Evolutionary conservation across 2,329 filamentous ascomycete species (phyloP), one percentile per base, ranked within the genome.

Genomic region (Trichoderma sp.): DNA sequence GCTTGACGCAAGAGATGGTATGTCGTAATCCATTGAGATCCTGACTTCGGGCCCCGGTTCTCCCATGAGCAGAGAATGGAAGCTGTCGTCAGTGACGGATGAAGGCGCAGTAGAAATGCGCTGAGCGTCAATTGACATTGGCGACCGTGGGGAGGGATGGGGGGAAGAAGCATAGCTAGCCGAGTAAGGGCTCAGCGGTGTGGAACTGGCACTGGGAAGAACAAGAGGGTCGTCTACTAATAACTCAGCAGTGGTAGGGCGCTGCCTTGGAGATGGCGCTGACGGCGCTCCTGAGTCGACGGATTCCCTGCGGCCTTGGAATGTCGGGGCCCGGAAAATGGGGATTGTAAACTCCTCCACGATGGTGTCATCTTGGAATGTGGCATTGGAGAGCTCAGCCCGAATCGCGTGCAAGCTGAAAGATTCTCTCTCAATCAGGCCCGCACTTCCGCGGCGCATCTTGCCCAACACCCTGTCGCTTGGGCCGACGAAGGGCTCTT

Each of bases 51-150:
- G 91, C 0, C 89, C 90, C 22, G 90, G 90, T 71, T 93, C 91
- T 64, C 90, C 90, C 77, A 92, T 86, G 6, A 92, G 82, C 35
- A 92, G 81, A 2, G 90, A 92, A 68, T 89, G 88, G 75, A 92
- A 90, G 42, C 84, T 87, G 67, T 88, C 90, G 70, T 93, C 91
- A 1, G 87, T 86, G 52, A 90, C 82, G 0, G 91, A 93, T 1
- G 91, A 94, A 6, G 90, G 88, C 2, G 91, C 89, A 2, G 91
- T 93, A 6, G 90, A 92, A 32, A 93, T 86, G 22, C 90, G 86
- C 64, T 91, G 89, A 1, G 87, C 87, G 70, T 94, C 91, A 66
- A 92, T 89, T 4, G 87, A 89, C 78, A 91, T 82, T 68, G 89
- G 83, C 69, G 90, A 86, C 64, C 90, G 86, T 0, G 91, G 91